Conservation (phyloP, 139 green algal species). For the Chlorella ohadii region DNA sequence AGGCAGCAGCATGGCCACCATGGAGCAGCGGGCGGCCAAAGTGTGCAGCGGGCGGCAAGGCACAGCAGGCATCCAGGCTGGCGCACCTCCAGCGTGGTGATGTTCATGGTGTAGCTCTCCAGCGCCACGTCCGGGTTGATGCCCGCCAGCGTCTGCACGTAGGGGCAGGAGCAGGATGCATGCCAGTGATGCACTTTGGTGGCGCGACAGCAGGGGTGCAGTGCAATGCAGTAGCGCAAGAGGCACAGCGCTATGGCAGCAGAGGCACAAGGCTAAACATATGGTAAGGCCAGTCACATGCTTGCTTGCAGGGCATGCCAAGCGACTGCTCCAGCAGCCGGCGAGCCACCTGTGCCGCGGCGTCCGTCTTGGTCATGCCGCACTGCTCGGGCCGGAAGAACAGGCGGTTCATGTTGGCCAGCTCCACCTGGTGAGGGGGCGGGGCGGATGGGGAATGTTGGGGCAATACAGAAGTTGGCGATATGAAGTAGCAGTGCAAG, state of each 20-base stretch:
- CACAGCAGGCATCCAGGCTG: not conserved
- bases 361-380: conserved; percentile 98
- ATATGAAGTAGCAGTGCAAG: no score
- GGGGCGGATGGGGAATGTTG: not conserved
- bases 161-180: no score
- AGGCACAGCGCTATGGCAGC: no score
- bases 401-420: conserved; percentile 99
- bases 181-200: no score
- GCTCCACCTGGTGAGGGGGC: conserved; percentile 74
- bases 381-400: conserved; percentile 97
- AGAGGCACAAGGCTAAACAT: no score
- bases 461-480: no score
- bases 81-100: conserved; percentile 88
- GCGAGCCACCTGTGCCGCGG: conserved; percentile 68
- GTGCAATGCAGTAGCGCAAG: no score
- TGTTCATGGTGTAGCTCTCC: conserved; percentile 95
- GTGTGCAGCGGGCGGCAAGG: not conserved
- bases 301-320: not conserved
- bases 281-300: no score
- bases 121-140: conserved; percentile 97
- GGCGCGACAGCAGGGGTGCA: no score
- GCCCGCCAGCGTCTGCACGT: conserved; percentile 69
- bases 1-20: no score
- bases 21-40: no score
- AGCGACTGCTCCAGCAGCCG: not conserved